Evolutionary conservation across 495 filamentous ascomycete species (phyloP), one percentile per base, ranked within the genome.

Genomic region (Choiromyces venosus): DNA sequence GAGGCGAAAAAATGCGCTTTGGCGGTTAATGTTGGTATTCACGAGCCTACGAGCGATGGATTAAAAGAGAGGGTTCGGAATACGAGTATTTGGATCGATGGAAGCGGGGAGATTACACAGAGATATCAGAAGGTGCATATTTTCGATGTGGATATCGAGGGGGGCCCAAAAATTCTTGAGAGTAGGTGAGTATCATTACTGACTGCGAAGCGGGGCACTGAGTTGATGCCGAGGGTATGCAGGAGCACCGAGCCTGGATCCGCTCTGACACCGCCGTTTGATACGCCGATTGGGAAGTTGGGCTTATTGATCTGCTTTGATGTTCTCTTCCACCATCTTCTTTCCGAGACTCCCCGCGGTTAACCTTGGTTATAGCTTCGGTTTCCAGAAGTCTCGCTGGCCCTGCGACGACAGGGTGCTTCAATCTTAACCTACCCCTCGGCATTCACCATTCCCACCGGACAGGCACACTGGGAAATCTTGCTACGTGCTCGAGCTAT

Each of bases 301-400:
- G 94, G 91, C 5, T 81, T 91, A 35, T 85, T 89, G 35, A 96
- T 97, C 36, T 98, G 94, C 81, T 98, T 97, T 81, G 94, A 98
- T 84, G 87, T 93, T 80, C 81, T 83, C 83, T n/a, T 14, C 36
- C n/a, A 64, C 44, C 19, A 40, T 14, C 14, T n/a, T 69, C 8
- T 36, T 36, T 37, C 33, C 25, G 9, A 8, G 42, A n/a, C 1
- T n/a, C 42, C 19, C 46, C 66, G 38, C 46, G 16, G 25, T 44
- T 18, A 72, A 56, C n/a, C 19, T 61, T 56, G 42, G 42, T n/a
- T n/a, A 52, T 33, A 73, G 86, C 79, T 92, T 52, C 91, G 94
- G 0, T 98, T 97, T 76, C 91, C 94, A 0, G 93, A 97, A 74
- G 87, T 90, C 16, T 86, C 87, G 4, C 83, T 95, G 19, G 84